phyloP scores from a whole-genome alignment of 1,284 basidiomycete genomes.

The Pseudozyma pruni region DNA sequence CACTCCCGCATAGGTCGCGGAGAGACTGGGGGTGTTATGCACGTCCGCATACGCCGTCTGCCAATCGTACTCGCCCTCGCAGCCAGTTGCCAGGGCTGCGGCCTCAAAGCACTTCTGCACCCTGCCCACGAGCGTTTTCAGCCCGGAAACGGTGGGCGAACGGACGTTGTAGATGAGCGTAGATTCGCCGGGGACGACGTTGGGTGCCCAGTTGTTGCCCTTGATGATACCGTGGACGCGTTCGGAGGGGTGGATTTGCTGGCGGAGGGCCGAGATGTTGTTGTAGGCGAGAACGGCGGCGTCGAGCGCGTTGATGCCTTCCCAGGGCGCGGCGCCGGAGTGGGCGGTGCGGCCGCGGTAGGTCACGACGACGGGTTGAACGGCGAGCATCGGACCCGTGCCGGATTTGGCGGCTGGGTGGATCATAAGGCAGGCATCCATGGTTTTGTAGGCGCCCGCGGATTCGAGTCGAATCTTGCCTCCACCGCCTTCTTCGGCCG shows the following conservation, averaged over 20 bases:
- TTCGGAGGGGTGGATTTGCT: constrained; percentile 76
- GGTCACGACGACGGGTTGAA: constrained; percentile 45
- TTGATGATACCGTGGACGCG: constrained; percentile 69
- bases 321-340: constrained; percentile 75
- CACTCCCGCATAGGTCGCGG: constrained; percentile 51
- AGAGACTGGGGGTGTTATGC: constrained; percentile 51
- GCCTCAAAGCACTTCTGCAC: constrained; percentile 78
- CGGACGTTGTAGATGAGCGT: constrained; percentile 77
- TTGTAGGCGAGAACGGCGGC: constrained; percentile 84
- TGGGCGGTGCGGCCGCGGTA: constrained; percentile 60
- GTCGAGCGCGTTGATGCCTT: constrained; percentile 84
- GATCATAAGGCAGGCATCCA: constrained; percentile 82
- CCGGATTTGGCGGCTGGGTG: constrained; percentile 69
- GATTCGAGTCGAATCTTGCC: constrained; percentile 81
- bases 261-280: constrained; percentile 78
- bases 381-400: constrained; percentile 72
- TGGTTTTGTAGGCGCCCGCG: constrained; percentile 78
- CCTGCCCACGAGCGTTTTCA: constrained; percentile 72
- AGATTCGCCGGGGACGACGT: constrained; percentile 81
- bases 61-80: constrained; percentile 72
- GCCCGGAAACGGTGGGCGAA: constrained; percentile 74
- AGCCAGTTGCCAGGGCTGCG: constrained; percentile 77
- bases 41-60: constrained; percentile 66
- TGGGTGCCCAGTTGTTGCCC: constrained; percentile 61
- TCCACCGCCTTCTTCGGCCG: constrained; percentile 83